Evolutionary conservation across 192 early-diverging fungal genomes (phyloP).

Genomic region (Coemansia sp.): DNA sequence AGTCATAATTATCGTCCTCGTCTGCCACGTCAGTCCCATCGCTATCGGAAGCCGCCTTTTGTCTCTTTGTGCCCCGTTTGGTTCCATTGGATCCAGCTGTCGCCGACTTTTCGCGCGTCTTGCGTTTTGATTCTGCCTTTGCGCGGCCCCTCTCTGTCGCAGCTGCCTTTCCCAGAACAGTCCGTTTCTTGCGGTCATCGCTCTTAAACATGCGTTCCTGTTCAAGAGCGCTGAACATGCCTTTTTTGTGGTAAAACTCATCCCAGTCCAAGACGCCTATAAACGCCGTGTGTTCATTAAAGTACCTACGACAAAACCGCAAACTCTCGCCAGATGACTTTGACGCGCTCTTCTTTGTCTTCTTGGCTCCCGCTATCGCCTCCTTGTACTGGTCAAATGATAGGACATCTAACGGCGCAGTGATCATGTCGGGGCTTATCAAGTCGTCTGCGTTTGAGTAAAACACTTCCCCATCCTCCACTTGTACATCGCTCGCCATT

Average conservation of each 20-base stretch:
- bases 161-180: slow-evolving; percentile 16
- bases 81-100: slow-evolving; percentile 5
- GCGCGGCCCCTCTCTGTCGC: slow-evolving; percentile 21
- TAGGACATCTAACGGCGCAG: slow-evolving; percentile 36
- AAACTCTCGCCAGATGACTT: not conserved
- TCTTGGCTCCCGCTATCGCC: not conserved
- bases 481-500: slow-evolving; percentile 13
- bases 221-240: slow-evolving; percentile 16
- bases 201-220: slow-evolving; percentile 32
- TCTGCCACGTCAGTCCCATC: slow-evolving; percentile 11
- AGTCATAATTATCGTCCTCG: slow-evolving; percentile 14
- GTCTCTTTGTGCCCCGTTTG: slow-evolving; percentile 14
- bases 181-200: slow-evolving; percentile 18
- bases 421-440: slow-evolving; percentile 41
- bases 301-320: slow-evolving; percentile 44
- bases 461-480: slow-evolving; percentile 37
- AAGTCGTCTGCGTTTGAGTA: slow-evolving; percentile 58
- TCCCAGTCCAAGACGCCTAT: slow-evolving; percentile 55
- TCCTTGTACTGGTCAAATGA: slow-evolving; percentile 13
- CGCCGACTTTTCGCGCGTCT: not conserved
- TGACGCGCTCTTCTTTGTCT: not conserved
- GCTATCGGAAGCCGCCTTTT: slow-evolving; percentile 3
- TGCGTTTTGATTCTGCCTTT: slow-evolving; percentile 19
- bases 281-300: slow-evolving; percentile 44
- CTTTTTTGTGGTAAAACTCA: slow-evolving; percentile 20